These are phyloP conservation scores for Cytospora paraplurivora DNA, from an alignment of 2,329 filamentous ascomycete species.

Conservation along the genomic window DNA sequence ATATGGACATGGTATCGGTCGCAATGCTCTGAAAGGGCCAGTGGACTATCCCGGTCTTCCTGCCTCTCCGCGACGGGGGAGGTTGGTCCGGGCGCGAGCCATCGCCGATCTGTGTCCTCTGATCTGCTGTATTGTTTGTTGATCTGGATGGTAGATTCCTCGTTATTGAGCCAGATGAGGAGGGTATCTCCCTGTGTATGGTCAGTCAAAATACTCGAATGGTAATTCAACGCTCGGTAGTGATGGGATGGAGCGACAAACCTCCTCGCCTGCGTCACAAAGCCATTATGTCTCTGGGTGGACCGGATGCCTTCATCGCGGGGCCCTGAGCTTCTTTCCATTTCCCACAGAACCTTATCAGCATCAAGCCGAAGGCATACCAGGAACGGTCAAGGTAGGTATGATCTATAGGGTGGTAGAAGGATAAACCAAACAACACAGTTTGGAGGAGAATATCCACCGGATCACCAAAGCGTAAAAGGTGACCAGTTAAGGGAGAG, in stretches of 20 bases:
- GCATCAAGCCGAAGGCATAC: constrained; percentile 18
- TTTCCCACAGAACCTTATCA: constrained; percentile 17
- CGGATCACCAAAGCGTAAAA: neutral
- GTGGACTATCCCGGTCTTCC: constrained; percentile 33
- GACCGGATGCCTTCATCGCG: constrained; percentile 20
- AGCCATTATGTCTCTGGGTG: constrained; percentile 16
- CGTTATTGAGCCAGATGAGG: constrained; percentile 7
- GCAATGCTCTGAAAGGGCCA: constrained; percentile 42
- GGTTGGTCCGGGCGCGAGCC: constrained; percentile 11
- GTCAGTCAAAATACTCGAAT: constrained; percentile 4
- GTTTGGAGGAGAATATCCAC: neutral
- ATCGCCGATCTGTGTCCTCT: constrained; percentile 7
- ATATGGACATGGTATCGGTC: constrained; percentile 33
- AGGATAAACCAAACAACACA: neutral
- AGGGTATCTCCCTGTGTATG: constrained; percentile 8
- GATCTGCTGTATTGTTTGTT: constrained; percentile 6
- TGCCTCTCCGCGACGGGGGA: constrained; percentile 25
- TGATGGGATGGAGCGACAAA: neutral
- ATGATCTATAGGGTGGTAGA: neutral
- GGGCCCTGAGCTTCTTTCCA: constrained; percentile 21
- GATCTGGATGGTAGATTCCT: constrained; percentile 12
- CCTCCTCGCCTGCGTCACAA: constrained; percentile 19
- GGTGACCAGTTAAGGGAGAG: constrained; percentile 10
- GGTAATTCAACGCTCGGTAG: too few relatives aligned
- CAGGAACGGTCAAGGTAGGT: neutral